Base-by-base conservation (phyloP, 495 filamentous ascomycete species). In the Penicillium samsonianum region DNA sequence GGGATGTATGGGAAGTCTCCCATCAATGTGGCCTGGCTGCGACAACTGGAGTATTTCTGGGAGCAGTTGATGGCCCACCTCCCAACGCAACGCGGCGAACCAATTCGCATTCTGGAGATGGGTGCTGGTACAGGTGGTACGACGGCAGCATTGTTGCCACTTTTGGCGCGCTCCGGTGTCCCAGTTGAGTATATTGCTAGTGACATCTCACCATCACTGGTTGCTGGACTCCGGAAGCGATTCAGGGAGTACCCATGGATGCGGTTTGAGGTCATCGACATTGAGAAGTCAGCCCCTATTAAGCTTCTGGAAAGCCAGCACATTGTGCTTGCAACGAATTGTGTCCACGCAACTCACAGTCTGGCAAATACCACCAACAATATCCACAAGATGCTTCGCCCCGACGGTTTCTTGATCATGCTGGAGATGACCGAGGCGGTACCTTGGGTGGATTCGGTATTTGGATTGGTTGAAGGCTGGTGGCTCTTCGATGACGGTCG, bases 401-500 rank as follows among this genome's bases (percentile, higher is more conserved):
- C 70, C 0, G 75, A 77, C 46, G 81, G 80, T 0, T 61, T 76
- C 31, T 33, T 83, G 0, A 63, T 64, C 12, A 56, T 83, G 19
- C 38, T 79, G 1, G 82, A 84, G 63, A 57, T 81, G 20, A 82
- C 76, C 0, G 55, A 59, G 12, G 67, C 61, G 7, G 7, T 80
- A 2, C 57, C 46, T 26, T 81, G 73, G 71, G 62, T 75, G 4
- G 78, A 81, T 51, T 14, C 80, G 1, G 66, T 80, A 23, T 81
- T 77, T 46, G 80, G 80, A 1, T 57, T 77, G 2, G 60, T 83
- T 0, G 74, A 80, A 19, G 80, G 81, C 7, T 84, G 82, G 82
- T 83, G 81, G 81, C 64, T 77, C 14, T 78, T 78, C 16, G 70
- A 73, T 4, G 81, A 84, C 59, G 79, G 80, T 3, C 73, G 79